phyloP scores from a whole-genome alignment of 31 red algal genomes.

The Bonnemaisonia californica region DNA sequence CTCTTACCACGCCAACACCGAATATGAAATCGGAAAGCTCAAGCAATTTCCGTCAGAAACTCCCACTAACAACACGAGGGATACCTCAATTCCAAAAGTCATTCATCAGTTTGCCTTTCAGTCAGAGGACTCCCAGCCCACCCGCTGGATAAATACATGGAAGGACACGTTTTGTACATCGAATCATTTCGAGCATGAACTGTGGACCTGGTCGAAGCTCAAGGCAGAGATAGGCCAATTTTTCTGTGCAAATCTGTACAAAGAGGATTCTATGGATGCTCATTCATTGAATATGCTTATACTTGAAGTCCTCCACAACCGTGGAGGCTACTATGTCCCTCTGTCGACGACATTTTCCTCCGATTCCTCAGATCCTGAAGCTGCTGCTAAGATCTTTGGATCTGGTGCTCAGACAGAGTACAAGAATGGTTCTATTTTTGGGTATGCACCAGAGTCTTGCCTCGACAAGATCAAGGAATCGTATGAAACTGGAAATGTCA shows the following conservation, averaged over 20 bases:
- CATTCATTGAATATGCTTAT: constrained; percentile 47
- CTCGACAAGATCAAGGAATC: constrained; percentile 34
- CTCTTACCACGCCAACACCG: constrained; percentile 39
- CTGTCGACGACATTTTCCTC: constrained; percentile 40
- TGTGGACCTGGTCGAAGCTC: constrained; percentile 49
- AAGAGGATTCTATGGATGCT: constrained; percentile 37
- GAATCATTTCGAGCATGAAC: constrained; percentile 44
- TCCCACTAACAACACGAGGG: background rate
- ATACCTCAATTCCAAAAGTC: constrained; percentile 38
- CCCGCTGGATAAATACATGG: constrained; percentile 67
- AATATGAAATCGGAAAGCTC: constrained; percentile 55
- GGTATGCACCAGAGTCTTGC: constrained; percentile 21
- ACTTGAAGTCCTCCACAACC: constrained; percentile 61
- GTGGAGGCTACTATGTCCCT: constrained; percentile 68
- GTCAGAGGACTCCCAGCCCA: constrained; percentile 6
- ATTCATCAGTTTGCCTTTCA: constrained; percentile 67
- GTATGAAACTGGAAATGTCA: constrained; percentile 39
- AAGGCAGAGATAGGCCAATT: constrained; percentile 44
- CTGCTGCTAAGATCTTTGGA: constrained; percentile 27
- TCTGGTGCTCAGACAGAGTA: background rate
- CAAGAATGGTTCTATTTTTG: constrained; percentile 34
- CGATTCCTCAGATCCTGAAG: constrained; percentile 28
- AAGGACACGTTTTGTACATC: constrained; percentile 49
- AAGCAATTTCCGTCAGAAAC: constrained; percentile 41
- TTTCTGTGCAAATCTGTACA: constrained; percentile 69